Evolutionary conservation across 2,329 filamentous ascomycete species (phyloP).

Genomic region (Nectriaceae sp.): DNA sequence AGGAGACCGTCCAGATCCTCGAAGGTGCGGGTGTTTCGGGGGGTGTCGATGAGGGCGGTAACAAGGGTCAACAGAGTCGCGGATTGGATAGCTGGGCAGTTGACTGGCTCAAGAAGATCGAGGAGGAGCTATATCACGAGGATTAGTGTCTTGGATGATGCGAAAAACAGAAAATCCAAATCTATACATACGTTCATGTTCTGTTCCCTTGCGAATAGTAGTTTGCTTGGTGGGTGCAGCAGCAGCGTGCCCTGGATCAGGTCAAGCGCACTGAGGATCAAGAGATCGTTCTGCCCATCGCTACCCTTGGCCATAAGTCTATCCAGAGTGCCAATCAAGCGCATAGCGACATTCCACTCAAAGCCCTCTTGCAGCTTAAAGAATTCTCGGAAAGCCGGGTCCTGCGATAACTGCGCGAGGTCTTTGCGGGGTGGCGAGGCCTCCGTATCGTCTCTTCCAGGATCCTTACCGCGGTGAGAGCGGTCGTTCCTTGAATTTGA

Average conservation of each 20-base stretch:
- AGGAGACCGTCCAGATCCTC: constrained; percentile 89
- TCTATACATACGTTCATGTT: constrained; percentile 79
- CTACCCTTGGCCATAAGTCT: constrained; percentile 80
- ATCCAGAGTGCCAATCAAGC: constrained; percentile 83
- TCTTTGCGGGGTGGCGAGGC: constrained; percentile 55
- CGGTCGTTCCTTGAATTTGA: constrained; percentile 44
- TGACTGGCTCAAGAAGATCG: constrained; percentile 89
- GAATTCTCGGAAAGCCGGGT: constrained; percentile 92
- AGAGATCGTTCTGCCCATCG: constrained; percentile 80
- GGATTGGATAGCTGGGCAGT: constrained; percentile 89
- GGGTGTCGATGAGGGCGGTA: constrained; percentile 81
- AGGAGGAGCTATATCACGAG: constrained; percentile 68
- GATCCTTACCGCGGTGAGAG: constrained; percentile 19
- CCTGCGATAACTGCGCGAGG: constrained; percentile 70
- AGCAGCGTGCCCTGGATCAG: constrained; percentile 86
- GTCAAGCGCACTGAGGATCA: constrained; percentile 86
- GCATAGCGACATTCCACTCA: constrained; percentile 93
- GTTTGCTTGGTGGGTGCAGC: constrained; percentile 86
- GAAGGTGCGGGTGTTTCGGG: constrained; percentile 87
- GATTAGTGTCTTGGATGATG: constrained; percentile 12
- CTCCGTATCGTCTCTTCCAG: constrained; percentile 34
- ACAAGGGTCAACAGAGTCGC: constrained; percentile 89
- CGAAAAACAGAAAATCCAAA: neutral
- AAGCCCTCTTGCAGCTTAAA: constrained; percentile 97
- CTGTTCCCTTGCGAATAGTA: constrained; percentile 83